Base-by-base conservation (phyloP, 1,284 basidiomycete genomes). In the Bjerkandera adusta region DNA sequence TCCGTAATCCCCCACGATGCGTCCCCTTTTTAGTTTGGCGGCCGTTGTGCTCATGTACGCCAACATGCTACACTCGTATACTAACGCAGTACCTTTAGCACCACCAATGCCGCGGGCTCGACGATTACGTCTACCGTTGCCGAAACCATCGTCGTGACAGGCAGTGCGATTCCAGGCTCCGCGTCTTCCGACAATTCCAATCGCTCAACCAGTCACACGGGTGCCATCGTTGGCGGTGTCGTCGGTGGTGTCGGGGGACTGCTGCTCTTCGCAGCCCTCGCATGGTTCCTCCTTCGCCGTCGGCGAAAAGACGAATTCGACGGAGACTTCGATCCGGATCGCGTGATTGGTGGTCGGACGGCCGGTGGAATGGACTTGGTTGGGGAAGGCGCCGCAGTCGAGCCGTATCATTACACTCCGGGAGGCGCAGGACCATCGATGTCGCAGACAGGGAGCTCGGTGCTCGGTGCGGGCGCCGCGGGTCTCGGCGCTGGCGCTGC, bases 301-400 rank as follows among this genome's bases (percentile, higher is more conserved):
- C 56, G 58, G 13, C 43, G 47, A 24, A 50, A 53, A 18, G 62
- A 68, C 52, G 75, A 77, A 25, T 76, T 76, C 45, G 74, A 76
- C 45, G 75, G 74, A 38, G 67, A 76, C 63, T 77, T 76, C 50
- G 75, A 77, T 36, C 75, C 74, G 1, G 75, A 76, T 51, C 66
- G 67, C 7, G 67, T 76, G 42, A 55, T 63, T 10, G 54, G 58
- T 22, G 5, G 57, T 48, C 13, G 57, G 53, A 15, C 59, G 57
- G 36, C 61, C 56, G 43, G 57, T 32, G 3, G 57, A 13, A 52
- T 71, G 42, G 71, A 72, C 54, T 65, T 73, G 8, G 65, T 56
- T 1, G 45, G 26, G 2, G 45, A 47, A 24, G 45, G 30, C 0
- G 57, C 52, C 2, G 62, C 57, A 7, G 64, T 71, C 21, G 64